Evolutionary conservation across 345 rosid species (phyloP).

Genomic region (Psidium friedrichsthalianum): DNA sequence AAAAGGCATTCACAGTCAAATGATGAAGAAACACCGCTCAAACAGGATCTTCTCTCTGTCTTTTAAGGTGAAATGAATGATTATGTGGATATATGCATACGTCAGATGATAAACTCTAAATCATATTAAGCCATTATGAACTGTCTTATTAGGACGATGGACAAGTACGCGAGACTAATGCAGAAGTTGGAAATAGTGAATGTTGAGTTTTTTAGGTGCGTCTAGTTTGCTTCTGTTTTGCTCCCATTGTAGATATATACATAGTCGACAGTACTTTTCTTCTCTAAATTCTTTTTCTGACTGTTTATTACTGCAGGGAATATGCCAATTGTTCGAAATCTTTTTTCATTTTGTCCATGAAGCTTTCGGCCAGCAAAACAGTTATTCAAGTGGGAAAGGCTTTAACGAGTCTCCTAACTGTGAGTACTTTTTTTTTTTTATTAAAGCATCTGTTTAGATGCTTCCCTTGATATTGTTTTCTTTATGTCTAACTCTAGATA

Average conservation of each 20-base stretch:
- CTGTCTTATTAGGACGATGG: constrained; percentile 68
- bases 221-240: constrained; percentile 1
- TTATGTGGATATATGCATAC: neutral
- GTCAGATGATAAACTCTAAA: neutral
- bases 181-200: constrained; percentile 93
- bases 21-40: constrained; percentile 64
- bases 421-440: constrained; percentile 51
- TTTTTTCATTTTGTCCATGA: constrained; percentile 71
- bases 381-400: constrained; percentile 48
- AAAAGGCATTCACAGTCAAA: constrained; percentile 33
- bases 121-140: neutral
- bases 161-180: constrained; percentile 96
- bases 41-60: constrained; percentile 96
- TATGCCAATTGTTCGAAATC: constrained; percentile 84
- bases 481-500: neutral
- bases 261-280: neutral
- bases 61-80: constrained; percentile 54
- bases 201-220: constrained; percentile 87
- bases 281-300: constrained; percentile 44
- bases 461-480: neutral
- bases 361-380: constrained; percentile 59
- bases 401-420: constrained; percentile 43
- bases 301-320: constrained; percentile 73
- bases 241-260: neutral
- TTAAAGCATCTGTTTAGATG: neutral